Base-by-base conservation (phyloP, 768 basidiomycete species). In the Psilocybe sp. region DNA sequence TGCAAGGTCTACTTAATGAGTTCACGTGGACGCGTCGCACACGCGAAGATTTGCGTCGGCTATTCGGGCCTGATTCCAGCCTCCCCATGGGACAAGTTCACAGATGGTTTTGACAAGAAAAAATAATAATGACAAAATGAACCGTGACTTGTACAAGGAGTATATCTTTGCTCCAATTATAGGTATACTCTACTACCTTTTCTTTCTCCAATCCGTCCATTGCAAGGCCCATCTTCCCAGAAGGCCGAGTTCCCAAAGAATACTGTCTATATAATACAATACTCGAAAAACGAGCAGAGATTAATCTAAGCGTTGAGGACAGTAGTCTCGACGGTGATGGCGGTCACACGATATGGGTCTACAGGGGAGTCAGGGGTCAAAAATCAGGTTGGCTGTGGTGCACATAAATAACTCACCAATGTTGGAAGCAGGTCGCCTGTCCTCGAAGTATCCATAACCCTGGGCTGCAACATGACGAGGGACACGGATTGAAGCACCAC, bases 401-500 rank as follows among this genome's bases (percentile, higher is more conserved):
- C 3, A 18, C 5, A 48, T 49, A 38, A 44, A 44, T 35, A n/a
- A 69, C 83, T 39, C 70, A 92, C 90, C 96, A 57, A 97, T 90
- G 79, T 99, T 99, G 67, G 95, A 97, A 50, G 96, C 96, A 20
- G 97, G 97, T 55, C 96, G 92, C 56, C 96, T 82, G 74, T 97
- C 95, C 67, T 98, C 95, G 58, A 98, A 71, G 76, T 98, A 98
- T 42, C 97, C 97, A 62, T 85, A 92, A 45, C 96, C 95, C 70
- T 95, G 85, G 32, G 88, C 76, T 46, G 87, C 89, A 62, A 98
- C 95, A 66, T 95, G 90, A 63, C 96, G 78, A 41, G 97, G 97
- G 40, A 99, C 87, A 75, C 94, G 92, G 66, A 97, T 92, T 28
- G 92, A 95, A 40, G 96, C 94, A 63, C 94, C 97, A 70, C 96